Base-by-base conservation (phyloP, 148 eudicot genomes). In the Amaranthus hypochondriacus region DNA sequence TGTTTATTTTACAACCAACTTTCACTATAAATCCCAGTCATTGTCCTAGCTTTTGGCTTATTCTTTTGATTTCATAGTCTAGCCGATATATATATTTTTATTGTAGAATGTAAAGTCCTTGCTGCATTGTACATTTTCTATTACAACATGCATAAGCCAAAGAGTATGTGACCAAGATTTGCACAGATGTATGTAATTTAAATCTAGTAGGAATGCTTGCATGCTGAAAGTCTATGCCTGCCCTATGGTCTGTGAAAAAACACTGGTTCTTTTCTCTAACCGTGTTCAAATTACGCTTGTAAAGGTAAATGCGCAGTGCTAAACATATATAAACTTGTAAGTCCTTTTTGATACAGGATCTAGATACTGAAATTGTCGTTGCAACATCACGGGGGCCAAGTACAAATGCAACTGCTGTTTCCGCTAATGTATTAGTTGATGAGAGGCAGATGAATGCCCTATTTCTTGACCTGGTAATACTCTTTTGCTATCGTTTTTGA, bases 391-490 rank as follows among this genome's bases (percentile, higher is more conserved):
- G 94, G 75, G 96, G 83, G 12, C 76, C 96, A 57, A 78, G 64
- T 75, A 76, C 96, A 48, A 87, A 75, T 81, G 84, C 90, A 57
- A 83, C 99, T 28, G 90, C 96, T 47, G 88, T 92, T 58, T 77
- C 99, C 80, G 97, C 97, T 73, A 87, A 87, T 83, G 62, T 95
- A 77, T 71, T 85, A 9, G 88, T 92, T 74, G 99, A 95, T 76
- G 97, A 95, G 72, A 88, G 96, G 83, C 94, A 95, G 76, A 95
- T 95, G 99, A 95, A 95, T 81, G 94, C 96, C 56, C 80, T 95
- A 5, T 95, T 95, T 81, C 93, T 95, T 62, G 97, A 95, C 73
- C 74, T 95, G 83, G 99, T 95, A 81, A 87, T 59, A 6, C 74
- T 75, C 72, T 66, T 28, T 52, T 46, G 5, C 47, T 55, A 50